Base-by-base conservation (phyloP, 129 eudicot genomes). In the Glebionis coronaria region DNA sequence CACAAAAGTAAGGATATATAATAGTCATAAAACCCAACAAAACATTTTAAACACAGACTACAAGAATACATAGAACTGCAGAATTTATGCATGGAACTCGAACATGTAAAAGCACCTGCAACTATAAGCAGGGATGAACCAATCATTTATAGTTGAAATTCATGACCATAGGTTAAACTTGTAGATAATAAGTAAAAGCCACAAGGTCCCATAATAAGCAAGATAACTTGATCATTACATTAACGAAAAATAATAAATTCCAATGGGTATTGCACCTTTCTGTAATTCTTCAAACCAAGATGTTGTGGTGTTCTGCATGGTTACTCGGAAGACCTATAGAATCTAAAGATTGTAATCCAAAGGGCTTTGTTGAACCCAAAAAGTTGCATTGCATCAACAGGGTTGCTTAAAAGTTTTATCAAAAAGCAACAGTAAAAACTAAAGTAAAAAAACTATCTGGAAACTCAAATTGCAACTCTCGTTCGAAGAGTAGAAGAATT, bases 331-430 rank as follows among this genome's bases (percentile, higher is more conserved):
- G 68, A 12, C 68, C 68, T 44, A 20, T 23, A 63, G 5, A 61
- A 61, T 61, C 16, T 9, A 38, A 61, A 40, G 51, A 61, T 51
- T 38, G 12, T 61, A 40, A 9, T 28, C 51, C 50, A 61, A 61
- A 40, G 15, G 51, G 50, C 40, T 16, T 16, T 35, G 10, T 35
- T 35, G 42, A 18, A 13, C 42, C 66, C 47, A 35, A 29, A 61
- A 16, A 29, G 66, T 61, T 35, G 49, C 66, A 61, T 46, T 61
- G 66, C 66, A 61, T 12, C 49, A 61, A 61, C 4, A 3, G 49
- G 14, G 49, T n/a, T 9, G 66, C 66, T 35, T 35, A 9, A 35
- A 15, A 61, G 10, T 35, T 62, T 53, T 40, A 42, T 19, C 2
- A 40, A 20, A 63, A 23, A 14, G 42, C 23, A 29, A 35, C 42